Evolutionary conservation across 2,329 filamentous ascomycete species (phyloP).

Genomic region (Cladosporium sp.): DNA sequence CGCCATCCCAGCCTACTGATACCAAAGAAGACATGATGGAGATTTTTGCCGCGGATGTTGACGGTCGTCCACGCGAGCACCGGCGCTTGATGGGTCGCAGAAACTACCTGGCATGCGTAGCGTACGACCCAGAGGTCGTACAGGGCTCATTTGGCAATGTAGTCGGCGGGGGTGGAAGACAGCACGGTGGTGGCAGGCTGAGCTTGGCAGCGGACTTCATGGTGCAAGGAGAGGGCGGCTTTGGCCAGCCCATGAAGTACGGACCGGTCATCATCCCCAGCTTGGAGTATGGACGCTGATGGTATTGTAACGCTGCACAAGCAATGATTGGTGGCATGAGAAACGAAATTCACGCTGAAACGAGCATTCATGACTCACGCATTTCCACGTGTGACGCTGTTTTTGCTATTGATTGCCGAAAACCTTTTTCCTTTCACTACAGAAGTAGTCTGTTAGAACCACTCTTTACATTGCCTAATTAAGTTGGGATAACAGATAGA

Average conservation of each 20-base stretch:
- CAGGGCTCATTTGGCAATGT: constrained; percentile 39
- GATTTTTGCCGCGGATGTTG: constrained; percentile 93
- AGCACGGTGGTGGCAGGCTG: constrained; percentile 52
- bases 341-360: not conserved
- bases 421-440: too few relatives aligned
- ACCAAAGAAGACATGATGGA: constrained; percentile 99
- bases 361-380: not conserved
- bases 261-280: constrained; percentile 92
- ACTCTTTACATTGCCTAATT: too few relatives aligned
- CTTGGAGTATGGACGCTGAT: constrained; percentile 51
- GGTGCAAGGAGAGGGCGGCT: constrained; percentile 86
- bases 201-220: constrained; percentile 95
- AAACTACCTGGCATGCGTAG: constrained; percentile 92
- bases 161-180: constrained; percentile 31
- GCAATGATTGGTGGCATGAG: not conserved
- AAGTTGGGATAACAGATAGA: too few relatives aligned
- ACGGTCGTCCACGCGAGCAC: constrained; percentile 76
- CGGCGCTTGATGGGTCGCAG: constrained; percentile 90
- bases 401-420: not conserved
- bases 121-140: constrained; percentile 83
- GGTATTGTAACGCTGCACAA: not conserved
- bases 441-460: too few relatives aligned
- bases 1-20: constrained; percentile 62
- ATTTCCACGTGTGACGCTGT: not conserved
- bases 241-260: constrained; percentile 85